Conservation (phyloP, 192 early-diverging fungal genomes). For the Chytriomyces hyalinus region DNA sequence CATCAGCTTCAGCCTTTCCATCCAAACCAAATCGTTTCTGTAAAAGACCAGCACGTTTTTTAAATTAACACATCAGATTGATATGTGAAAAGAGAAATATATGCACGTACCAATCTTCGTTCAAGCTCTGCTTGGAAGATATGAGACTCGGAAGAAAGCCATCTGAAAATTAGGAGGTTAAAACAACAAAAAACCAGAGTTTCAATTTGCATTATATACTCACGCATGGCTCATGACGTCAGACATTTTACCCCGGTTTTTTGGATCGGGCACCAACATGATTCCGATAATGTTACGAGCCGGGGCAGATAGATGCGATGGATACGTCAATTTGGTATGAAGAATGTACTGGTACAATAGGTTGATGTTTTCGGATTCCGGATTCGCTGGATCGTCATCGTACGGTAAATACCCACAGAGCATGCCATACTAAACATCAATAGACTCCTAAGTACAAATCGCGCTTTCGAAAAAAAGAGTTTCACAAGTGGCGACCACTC, state of each 20-base stretch:
- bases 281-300: constrained; percentile 51
- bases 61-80: constrained; percentile 7
- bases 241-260: constrained; percentile 53
- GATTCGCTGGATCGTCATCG: constrained; percentile 67
- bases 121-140: constrained; percentile 42
- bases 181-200: neutral
- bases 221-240: constrained; percentile 74
- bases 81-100: constrained; percentile 4
- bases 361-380: constrained; percentile 65
- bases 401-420: constrained; percentile 67
- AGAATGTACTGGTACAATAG: constrained; percentile 67
- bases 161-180: constrained; percentile 33
- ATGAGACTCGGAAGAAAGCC: constrained; percentile 44
- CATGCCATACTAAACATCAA: constrained; percentile 55
- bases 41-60: neutral
- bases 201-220: neutral
- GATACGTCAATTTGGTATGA: constrained; percentile 61
- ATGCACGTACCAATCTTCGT: neutral
- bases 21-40: too few relatives aligned
- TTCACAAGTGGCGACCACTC: neutral
- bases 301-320: constrained; percentile 50
- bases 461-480: neutral
- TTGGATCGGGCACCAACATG: constrained; percentile 65
- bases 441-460: neutral
- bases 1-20: neutral